phyloP scores from a whole-genome alignment of 768 basidiomycete species.

The Rhizopogon salebrosus region DNA sequence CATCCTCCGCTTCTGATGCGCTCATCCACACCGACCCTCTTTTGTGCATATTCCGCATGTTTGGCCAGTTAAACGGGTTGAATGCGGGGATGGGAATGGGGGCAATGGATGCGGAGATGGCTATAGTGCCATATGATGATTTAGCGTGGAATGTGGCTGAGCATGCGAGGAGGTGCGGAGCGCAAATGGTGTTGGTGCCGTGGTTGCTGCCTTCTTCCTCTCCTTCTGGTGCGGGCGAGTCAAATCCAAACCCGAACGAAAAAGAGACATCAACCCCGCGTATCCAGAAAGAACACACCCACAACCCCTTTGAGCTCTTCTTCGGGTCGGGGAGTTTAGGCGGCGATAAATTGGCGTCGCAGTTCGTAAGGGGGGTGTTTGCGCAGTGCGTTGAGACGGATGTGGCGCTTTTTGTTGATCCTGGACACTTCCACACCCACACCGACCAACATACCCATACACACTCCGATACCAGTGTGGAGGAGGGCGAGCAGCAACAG shows the following conservation, averaged over 20 bases:
- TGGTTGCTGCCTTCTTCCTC: slow-evolving; percentile 53
- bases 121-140: slow-evolving; percentile 74
- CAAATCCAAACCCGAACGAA: slow-evolving; percentile 1
- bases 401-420: slow-evolving; percentile 82
- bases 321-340: slow-evolving; percentile 36
- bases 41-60: slow-evolving; percentile 70
- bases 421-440: slow-evolving; percentile 27
- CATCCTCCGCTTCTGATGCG: slow-evolving; percentile 56
- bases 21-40: slow-evolving; percentile 70
- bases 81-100: slow-evolving; percentile 20
- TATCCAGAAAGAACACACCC: slow-evolving; percentile 30
- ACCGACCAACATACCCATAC: no score
- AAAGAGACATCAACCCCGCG: slow-evolving; percentile 2
- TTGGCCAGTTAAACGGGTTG: slow-evolving; percentile 68
- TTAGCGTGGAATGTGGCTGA: slow-evolving; percentile 66
- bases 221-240: neutral
- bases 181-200: slow-evolving; percentile 78
- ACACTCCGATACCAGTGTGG: slow-evolving; percentile 17
- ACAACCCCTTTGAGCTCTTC: slow-evolving; percentile 69
- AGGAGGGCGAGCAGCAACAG: slow-evolving; percentile 29
- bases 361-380: slow-evolving; percentile 82
- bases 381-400: slow-evolving; percentile 57
- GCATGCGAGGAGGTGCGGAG: slow-evolving; percentile 50
- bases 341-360: slow-evolving; percentile 45
- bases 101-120: slow-evolving; percentile 6